phyloP scores from a whole-genome alignment of 768 basidiomycete species.

The Boletus subparvulus region DNA sequence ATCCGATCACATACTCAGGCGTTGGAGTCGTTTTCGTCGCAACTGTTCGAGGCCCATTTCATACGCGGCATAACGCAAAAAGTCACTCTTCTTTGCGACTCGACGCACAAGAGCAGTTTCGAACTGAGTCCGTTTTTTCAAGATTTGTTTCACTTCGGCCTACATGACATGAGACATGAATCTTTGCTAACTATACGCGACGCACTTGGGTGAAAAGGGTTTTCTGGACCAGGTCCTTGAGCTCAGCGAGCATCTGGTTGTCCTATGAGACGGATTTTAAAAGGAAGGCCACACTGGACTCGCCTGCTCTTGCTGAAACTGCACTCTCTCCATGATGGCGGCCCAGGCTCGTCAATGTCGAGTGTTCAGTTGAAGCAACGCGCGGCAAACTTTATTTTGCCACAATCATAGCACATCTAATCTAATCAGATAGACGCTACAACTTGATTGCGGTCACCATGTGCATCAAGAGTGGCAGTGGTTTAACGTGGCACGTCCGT shows the following conservation, averaged over 20 bases:
- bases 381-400: slow-evolving; percentile 10
- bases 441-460: too few relatives aligned
- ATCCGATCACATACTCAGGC: slow-evolving; percentile 54
- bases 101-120: slow-evolving; percentile 84
- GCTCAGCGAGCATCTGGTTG: slow-evolving; percentile 87
- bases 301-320: slow-evolving; percentile 91
- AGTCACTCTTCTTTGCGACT: slow-evolving; percentile 84
- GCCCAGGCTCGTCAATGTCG: background rate
- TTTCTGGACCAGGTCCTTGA: slow-evolving; percentile 87
- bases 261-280: slow-evolving; percentile 2
- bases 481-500: background rate
- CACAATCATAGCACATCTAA: slow-evolving; percentile 1
- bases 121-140: slow-evolving; percentile 79
- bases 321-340: slow-evolving; percentile 84
- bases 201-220: slow-evolving; percentile 78
- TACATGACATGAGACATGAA: slow-evolving; percentile 28
- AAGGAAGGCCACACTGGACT: slow-evolving; percentile 6
- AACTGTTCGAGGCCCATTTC: slow-evolving; percentile 87
- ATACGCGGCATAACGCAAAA: slow-evolving; percentile 86
- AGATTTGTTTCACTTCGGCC: slow-evolving; percentile 81
- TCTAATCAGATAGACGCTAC: slow-evolving; percentile 15
- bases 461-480: background rate
- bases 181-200: slow-evolving; percentile 3
- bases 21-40: slow-evolving; percentile 68
- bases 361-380: background rate